phyloP scores from a whole-genome alignment of 805 yeast species.

The Candida mattraensis region DNA sequence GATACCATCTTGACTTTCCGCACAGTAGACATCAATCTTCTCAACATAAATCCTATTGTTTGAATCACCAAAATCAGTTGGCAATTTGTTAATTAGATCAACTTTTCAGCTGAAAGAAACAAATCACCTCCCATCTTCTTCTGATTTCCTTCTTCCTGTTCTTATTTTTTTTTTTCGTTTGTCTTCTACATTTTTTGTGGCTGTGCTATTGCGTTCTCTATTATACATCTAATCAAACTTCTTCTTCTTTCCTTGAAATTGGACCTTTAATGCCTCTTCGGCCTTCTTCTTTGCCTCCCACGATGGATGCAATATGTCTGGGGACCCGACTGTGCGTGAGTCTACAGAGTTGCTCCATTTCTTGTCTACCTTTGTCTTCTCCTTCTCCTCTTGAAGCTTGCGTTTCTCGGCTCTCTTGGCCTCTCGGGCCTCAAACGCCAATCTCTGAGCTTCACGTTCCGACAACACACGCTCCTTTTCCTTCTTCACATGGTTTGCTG shows the following conservation, averaged over 20 bases:
- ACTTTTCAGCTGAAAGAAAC: too few species aligned
- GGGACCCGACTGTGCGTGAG: slow-evolving; percentile 18
- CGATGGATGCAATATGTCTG: slow-evolving; percentile 80
- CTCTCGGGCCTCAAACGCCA: slow-evolving; percentile 71
- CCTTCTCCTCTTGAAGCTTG: slow-evolving; percentile 15
- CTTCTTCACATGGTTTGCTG: slow-evolving; percentile 79
- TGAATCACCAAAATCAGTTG: slow-evolving; percentile 1
- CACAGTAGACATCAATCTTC: slow-evolving; percentile 2
- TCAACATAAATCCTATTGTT: slow-evolving; percentile 6
- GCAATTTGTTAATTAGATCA: too few species aligned
- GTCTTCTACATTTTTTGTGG: background rate
- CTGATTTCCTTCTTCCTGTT: background rate
- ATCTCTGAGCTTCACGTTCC: slow-evolving; percentile 58
- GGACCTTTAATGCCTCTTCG: slow-evolving; percentile 62
- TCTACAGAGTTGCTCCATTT: slow-evolving; percentile 1
- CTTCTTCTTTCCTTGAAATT: slow-evolving; percentile 83
- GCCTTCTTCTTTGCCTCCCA: slow-evolving; percentile 89
- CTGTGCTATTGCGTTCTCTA: background rate
- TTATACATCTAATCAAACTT: slow-evolving; percentile 53
- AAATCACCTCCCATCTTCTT: too few species aligned
- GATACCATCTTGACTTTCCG: slow-evolving; percentile 11
- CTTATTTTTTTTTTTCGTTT: background rate
- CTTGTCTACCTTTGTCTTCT: slow-evolving; percentile 18
- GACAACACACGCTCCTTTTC: slow-evolving; percentile 54
- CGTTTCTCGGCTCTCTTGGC: slow-evolving; percentile 59